Evolutionary conservation across 1,139 yeast species (phyloP), one percentile per base, ranked within the genome.

Genomic region (Pichia sp.): DNA sequence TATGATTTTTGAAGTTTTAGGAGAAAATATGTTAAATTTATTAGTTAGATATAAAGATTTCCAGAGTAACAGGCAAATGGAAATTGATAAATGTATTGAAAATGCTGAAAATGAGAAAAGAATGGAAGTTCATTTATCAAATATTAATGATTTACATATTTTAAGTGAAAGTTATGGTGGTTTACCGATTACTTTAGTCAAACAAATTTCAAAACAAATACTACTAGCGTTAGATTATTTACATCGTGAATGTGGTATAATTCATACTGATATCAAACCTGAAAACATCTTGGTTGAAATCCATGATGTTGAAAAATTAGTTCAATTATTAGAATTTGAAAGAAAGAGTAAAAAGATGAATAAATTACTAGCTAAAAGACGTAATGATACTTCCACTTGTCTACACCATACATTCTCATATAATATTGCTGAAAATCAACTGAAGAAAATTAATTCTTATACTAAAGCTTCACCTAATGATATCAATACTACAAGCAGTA

Each of bases 261-360:
- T 85, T 49, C 94, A 85, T 66, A 85, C 92, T 0, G 94, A 85
- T 63, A 70, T 85, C 39, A 85, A 85, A 61, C 92, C 92, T 0
- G 94, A 85, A 61, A 85, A 85, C 63, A 80, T 85, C 3, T 67
- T 85, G 51, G 80, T 83, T 60, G 88, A 82, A 58, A 80, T 83
- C 53, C 82, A 84, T 37, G 88, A 83, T 57, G 87, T 82, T 40
- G 86, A 82, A 59, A 77, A 74, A 47, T 77, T 82, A 45, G 85
- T 82, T 16, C 71, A 71, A 53, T 63, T 76, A 42, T 68, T 79
- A 51, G 85, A 79, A 56, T 68, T 65, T 49, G 77, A 73, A 50
- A 70, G 71, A 23, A 74, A 68, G 42, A 53, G 51, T 39, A 56
- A 56, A 43, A 59, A 70, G 42, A 25, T 56, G 37, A 47, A 51